Percentiles rank a stretch among this genome's conserved stretches.
These are phyloP conservation scores for Podaxis pistillaris DNA, from an alignment of 768 basidiomycete genomes.

Conservation along the genomic window DNA sequence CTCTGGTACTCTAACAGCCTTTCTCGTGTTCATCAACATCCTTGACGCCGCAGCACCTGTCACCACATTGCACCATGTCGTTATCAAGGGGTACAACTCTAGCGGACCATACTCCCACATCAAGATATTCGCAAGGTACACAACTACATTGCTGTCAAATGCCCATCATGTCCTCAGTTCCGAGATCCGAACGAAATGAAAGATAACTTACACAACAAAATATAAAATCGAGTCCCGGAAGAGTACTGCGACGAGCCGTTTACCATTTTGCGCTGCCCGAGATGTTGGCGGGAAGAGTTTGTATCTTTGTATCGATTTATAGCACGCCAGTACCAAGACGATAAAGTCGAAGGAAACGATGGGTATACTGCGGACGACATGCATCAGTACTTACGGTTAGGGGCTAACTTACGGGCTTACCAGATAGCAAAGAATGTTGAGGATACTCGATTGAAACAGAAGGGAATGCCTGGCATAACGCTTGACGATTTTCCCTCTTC, in stretches of 20 bases:
- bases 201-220: not conserved
- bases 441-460: not conserved
- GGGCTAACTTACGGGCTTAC: not conserved
- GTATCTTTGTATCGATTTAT: slow-evolving; percentile 1
- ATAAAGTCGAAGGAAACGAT: slow-evolving; percentile 2
- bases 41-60: slow-evolving; percentile 1
- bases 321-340: not conserved
- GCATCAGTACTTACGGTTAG: not conserved
- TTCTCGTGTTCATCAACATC: not conserved
- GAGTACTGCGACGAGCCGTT: not conserved
- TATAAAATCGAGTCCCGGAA: slow-evolving; percentile 1
- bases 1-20: slow-evolving; percentile 1
- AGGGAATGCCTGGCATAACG: slow-evolving; percentile 6
- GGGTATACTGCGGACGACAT: not conserved
- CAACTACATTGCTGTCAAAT: slow-evolving; percentile 1
- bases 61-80: slow-evolving; percentile 2
- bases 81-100: slow-evolving; percentile 1
- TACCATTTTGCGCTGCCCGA: slow-evolving; percentile 1
- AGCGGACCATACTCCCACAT: slow-evolving; percentile 6
- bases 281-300: slow-evolving; percentile 2
- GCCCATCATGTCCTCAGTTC: not conserved
- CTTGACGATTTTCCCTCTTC: not conserved
- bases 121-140: not conserved
- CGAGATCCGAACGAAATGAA: not conserved
- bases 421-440: slow-evolving; percentile 7